Base-by-base conservation (phyloP, 176 grass and related monocot species). In the Musa schizocarpa region DNA sequence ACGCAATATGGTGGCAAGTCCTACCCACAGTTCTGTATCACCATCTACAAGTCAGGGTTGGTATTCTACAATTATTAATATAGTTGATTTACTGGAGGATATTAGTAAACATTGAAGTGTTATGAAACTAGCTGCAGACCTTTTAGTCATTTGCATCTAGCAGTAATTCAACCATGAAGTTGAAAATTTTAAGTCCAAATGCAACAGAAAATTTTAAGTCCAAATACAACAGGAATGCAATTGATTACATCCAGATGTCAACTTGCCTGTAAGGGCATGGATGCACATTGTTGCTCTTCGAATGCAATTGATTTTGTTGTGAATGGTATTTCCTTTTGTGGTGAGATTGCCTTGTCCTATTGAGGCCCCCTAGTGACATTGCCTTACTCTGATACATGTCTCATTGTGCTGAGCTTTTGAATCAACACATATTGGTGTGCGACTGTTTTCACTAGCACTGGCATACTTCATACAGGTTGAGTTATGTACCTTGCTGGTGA, bases 1-100 rank as follows among this genome's bases (percentile, higher is more conserved):
- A 63, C 89, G 91, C 77, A 92, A 80, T 80, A 87, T 89, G 77
- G 95, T 99, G 74, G 78, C 95, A 69, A 99, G 95, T 82, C 95
- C 90, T 69, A 86, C 88, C 71, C 88, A 99, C 63, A 99, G 65
- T 83, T 87, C 95, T 83, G 82, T 86, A 53, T 85, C 91, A 22
- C 76, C 90, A 82, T 43, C 34, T 43, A 85, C 77, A 74, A 98
- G 84, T 82, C 90, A 92, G 85, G 86, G 94, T 98, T 53, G 85
- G 76, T 58, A 77, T 77, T 68, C 2, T 59, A 53, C 67, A 3
- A 27, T 34, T 43, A 43, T 52, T 77, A 14, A 24, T 26, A 16
- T 56, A 19, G 14, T 62, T 34, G 73, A 68, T 68, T 14, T 34
- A 34, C 34, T 5, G 34, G 34, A 43, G 65, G 25, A 68, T 17